phyloP scores from a whole-genome alignment of 768 basidiomycete genomes.

The Tylopilus sp. region DNA sequence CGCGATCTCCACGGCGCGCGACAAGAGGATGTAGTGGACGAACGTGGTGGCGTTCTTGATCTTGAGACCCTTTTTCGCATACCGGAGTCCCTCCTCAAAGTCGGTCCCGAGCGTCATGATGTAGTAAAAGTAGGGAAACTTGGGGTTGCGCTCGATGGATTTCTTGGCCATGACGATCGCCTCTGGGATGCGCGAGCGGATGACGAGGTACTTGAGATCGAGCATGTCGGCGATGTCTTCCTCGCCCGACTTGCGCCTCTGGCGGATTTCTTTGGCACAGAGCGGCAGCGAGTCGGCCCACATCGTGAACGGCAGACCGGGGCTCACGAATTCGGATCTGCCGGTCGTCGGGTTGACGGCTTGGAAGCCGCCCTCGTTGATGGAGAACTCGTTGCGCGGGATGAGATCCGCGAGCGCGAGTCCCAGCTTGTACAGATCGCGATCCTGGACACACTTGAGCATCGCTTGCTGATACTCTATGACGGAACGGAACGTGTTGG shows the following conservation, averaged over 20 bases:
- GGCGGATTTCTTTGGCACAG: slow-evolving; percentile 55
- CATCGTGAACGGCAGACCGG: slow-evolving; percentile 57
- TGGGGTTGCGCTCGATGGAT: slow-evolving; percentile 51
- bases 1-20: slow-evolving; percentile 61
- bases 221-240: slow-evolving; percentile 59
- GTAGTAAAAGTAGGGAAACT: slow-evolving; percentile 63
- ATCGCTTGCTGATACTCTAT: slow-evolving; percentile 52
- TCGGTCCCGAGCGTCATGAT: slow-evolving; percentile 51
- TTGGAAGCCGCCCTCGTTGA: slow-evolving; percentile 56
- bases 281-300: slow-evolving; percentile 59
- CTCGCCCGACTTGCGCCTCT: slow-evolving; percentile 38
- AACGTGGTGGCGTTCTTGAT: slow-evolving; percentile 53
- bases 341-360: slow-evolving; percentile 42
- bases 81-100: slow-evolving; percentile 49
- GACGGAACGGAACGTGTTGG: slow-evolving; percentile 38
- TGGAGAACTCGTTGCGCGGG: slow-evolving; percentile 56
- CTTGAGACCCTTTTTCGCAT: slow-evolving; percentile 64
- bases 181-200: slow-evolving; percentile 45
- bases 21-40: slow-evolving; percentile 52
- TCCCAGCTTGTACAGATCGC: slow-evolving; percentile 51
- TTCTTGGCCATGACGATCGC: slow-evolving; percentile 46
- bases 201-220: slow-evolving; percentile 57
- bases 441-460: slow-evolving; percentile 44
- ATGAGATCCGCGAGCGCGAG: slow-evolving; percentile 48
- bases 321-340: slow-evolving; percentile 35